Base-by-base conservation (phyloP, 75 land plant species). In the Pseudotsuga menziesii region DNA sequence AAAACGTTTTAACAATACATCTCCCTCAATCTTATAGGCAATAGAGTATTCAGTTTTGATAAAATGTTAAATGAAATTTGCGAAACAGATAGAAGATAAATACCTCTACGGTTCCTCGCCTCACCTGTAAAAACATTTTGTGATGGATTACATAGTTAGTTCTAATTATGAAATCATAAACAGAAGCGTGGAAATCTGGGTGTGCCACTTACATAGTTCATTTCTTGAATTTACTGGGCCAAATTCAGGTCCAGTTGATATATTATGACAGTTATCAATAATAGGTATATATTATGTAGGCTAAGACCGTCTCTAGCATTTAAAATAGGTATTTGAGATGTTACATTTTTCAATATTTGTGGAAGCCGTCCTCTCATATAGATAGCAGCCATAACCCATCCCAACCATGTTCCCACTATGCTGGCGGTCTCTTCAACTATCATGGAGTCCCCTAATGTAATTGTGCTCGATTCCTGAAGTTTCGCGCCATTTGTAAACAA, bases 341-440 rank as follows among this genome's bases (percentile, higher is more conserved):
- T 84, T 62, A 93, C 96, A 81, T 91, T 93, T 75, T 89, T 78
- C 62, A 55, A 85, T 44, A 93, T 93, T 75, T 93, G 94, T 19
- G 94, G 94, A 58, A 93, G 80, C 61, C 96, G 78, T 62, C 96
- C 96, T 58, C 91, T 89, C 94, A 93, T 89, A 76, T 93, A 93
- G 39, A 91, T 93, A 32, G 80, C 88, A 56, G 96, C 87, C 96
- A 93, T 93, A 61, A 80, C 73, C 90, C 92, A 92, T 17, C 92
- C 92, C 69, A 92, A 80, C 20, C 48, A 75, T 4, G 72, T 80
- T 62, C 91, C 93, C 61, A 78, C 36, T 44, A 57, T 61, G 78
- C 78, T 79, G 56, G 35, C 59, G 4, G 56, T 62, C 4, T 29
- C 73, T 67, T 19, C 80, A 26, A 22, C 78, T 55, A 67, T 72